Evolutionary conservation across 129 eudicot species (phyloP).

Genomic region (Deinandra increscens): DNA sequence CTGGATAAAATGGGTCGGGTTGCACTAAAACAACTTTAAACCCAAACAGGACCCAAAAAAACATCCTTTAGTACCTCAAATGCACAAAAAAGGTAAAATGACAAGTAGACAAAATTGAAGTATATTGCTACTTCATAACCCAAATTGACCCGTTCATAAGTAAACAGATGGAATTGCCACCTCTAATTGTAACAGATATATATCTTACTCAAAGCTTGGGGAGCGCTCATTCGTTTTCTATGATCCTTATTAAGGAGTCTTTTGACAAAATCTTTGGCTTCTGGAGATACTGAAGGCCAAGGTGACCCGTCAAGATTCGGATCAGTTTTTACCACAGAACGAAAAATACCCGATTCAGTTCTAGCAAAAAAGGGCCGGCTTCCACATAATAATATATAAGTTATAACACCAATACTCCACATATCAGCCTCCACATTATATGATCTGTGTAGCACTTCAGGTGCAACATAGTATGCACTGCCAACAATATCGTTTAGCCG

Average conservation of each 20-base stretch:
- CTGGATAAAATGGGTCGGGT: not conserved
- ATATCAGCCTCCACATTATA: slow-evolving; percentile 87
- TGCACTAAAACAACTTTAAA: not conserved
- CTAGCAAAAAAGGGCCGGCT: slow-evolving; percentile 95
- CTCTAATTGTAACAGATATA: not conserved
- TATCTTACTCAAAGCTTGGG: slow-evolving; percentile 78
- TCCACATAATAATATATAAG: slow-evolving; percentile 88
- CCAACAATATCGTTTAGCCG: slow-evolving; percentile 95
- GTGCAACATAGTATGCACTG: slow-evolving; percentile 98
- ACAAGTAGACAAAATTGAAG: not conserved
- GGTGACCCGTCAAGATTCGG: slow-evolving; percentile 82
- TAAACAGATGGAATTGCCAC: not conserved
- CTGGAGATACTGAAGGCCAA: slow-evolving; percentile 82
- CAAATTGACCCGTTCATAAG: not conserved
- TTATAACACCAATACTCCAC: slow-evolving; percentile 98
- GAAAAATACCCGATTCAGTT: slow-evolving; percentile 96
- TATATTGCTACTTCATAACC: not conserved
- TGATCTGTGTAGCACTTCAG: slow-evolving; percentile 95
- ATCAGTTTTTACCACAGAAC: slow-evolving; percentile 83
- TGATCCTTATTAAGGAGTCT: slow-evolving; percentile 86
- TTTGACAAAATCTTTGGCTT: slow-evolving; percentile 90
- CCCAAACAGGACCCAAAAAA: not conserved
- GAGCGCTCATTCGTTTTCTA: slow-evolving; percentile 89
- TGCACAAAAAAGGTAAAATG: not conserved
- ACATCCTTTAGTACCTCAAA: not conserved